A percentile compares a stretch with the other conserved stretches of the same genome.
Conservation (phyloP, 176 grass and related monocot species). For the Panicum miliaceum region DNA sequence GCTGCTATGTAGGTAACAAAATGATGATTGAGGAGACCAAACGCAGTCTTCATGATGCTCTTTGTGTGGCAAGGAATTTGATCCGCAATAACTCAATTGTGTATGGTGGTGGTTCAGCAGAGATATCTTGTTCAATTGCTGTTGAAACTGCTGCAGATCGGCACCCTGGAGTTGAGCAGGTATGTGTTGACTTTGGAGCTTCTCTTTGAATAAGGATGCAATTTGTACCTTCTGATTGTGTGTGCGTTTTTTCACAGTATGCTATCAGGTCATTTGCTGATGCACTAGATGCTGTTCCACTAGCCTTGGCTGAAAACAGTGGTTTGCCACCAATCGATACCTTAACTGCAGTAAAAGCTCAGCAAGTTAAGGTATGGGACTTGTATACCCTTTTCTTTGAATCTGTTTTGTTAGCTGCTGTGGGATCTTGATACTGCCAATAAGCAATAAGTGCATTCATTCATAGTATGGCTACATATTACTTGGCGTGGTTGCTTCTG, state of each 20-base stretch:
- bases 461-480: not conserved
- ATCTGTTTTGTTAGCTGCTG: not conserved
- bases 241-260: conserved; percentile 63
- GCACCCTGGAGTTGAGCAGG: conserved; percentile 85
- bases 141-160: conserved; percentile 75
- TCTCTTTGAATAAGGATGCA: conserved; percentile 11
- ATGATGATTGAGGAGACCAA: conserved; percentile 97
- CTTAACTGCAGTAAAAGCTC: conserved; percentile 78
- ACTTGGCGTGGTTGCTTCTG: not conserved
- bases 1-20: conserved; percentile 70
- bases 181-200: conserved; percentile 30
- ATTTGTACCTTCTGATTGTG: not conserved
- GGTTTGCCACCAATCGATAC: conserved; percentile 84
- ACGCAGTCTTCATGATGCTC: conserved; percentile 79
- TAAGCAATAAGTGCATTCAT: not conserved
- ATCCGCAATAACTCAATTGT: conserved; percentile 81
- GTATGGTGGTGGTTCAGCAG: conserved; percentile 83
- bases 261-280: conserved; percentile 94
- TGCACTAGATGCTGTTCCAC: conserved; percentile 74
- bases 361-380: conserved; percentile 77
- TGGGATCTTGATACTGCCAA: not conserved
- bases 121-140: conserved; percentile 86
- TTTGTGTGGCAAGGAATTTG: conserved; percentile 89
- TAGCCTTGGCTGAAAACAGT: conserved; percentile 90
- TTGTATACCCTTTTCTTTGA: not conserved